phyloP scores from a whole-genome alignment of 1,284 basidiomycete species.

The Rhodotorula sp. region DNA sequence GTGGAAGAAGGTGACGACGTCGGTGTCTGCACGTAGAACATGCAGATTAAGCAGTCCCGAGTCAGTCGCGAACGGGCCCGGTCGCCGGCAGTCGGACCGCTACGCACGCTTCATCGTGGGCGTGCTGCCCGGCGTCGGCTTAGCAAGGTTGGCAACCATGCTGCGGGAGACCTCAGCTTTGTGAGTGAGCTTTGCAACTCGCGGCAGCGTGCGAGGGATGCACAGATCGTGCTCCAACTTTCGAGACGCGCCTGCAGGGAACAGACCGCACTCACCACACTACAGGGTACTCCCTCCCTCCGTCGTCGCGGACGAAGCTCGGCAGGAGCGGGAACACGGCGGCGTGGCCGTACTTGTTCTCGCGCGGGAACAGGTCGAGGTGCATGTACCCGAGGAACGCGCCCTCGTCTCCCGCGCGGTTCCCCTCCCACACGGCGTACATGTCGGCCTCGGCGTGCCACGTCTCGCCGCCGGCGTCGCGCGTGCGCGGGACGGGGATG shows the following conservation, averaged over 20 bases:
- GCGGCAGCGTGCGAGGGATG: background rate
- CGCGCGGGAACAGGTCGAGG: conserved; percentile 79
- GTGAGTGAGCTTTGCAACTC: too few relatives aligned
- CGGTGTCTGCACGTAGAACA: conserved; percentile 1
- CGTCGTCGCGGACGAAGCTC: conserved; percentile 50
- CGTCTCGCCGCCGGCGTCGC: conserved; percentile 26
- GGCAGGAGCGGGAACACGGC: conserved; percentile 71
- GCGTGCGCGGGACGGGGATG: conserved; percentile 56
- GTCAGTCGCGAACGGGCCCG: conserved; percentile 53
- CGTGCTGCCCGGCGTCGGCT: conserved; percentile 72
- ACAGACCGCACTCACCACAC: conserved; percentile 16
- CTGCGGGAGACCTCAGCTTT: conserved; percentile 50
- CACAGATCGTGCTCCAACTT: too few relatives aligned
- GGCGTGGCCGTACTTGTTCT: conserved; percentile 74
- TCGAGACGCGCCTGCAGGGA: background rate
- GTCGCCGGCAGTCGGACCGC: too few relatives aligned
- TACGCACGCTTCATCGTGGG: conserved; percentile 67
- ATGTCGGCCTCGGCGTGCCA: conserved; percentile 65
- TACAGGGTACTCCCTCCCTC: conserved; percentile 66
- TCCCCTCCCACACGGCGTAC: conserved; percentile 77
- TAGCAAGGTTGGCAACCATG: conserved; percentile 86
- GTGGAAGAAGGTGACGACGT: conserved; percentile 54
- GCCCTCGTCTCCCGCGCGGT: conserved; percentile 5
- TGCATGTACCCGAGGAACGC: conserved; percentile 69
- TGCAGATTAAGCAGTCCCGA: background rate